Evolutionary conservation across 495 filamentous ascomycete species (phyloP), one percentile per base, ranked within the genome.

Genomic region (Talaromyces proteolyticus): DNA sequence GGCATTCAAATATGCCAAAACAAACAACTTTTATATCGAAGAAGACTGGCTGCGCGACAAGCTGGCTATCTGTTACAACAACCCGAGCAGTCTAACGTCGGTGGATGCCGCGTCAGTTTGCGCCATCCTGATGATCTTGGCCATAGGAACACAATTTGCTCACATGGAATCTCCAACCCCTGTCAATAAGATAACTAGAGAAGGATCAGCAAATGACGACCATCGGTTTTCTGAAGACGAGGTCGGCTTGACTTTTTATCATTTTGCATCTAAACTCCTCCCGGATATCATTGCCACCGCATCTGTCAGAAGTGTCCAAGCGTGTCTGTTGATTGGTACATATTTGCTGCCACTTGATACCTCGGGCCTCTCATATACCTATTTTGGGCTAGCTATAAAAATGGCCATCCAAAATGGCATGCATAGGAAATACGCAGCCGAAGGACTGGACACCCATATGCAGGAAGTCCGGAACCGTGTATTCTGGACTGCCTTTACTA

Each of bases 331-430:
- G 12, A 67, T 79, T 17, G 75, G 72, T 12, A 70, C 72, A 4
- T 79, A 77, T 52, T 51, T 76, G 6, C 57, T 79, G 22, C 72
- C 75, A 3, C 55, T 76, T 5, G 74, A 79, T 55, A 73, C 74
- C 17, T 70, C 70, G 11, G 75, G 74, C 6, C 58, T 78, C 18
- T 70, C 71, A 24, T 77, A 75, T 44, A 78, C 70, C 11, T 79
- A 77, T 50, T 73, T 76, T 51, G 70, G 70, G 0, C 49, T 77
- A 40, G 72, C 73, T 14, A 57, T 77, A 6, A 77, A 77, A 39
- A 58, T 77, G 49, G 74, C 73, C 0, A 74, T 77, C 37, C 74
- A 76, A 40, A 77, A 77, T 55, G 74, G 74, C n/a, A 77, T 77
- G 74, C 74, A 77, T 47, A 62, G 74, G 34, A 66, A 65, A 41